Base-by-base conservation (phyloP, 257 asterid species). In the Nicotiana sylvestris region DNA sequence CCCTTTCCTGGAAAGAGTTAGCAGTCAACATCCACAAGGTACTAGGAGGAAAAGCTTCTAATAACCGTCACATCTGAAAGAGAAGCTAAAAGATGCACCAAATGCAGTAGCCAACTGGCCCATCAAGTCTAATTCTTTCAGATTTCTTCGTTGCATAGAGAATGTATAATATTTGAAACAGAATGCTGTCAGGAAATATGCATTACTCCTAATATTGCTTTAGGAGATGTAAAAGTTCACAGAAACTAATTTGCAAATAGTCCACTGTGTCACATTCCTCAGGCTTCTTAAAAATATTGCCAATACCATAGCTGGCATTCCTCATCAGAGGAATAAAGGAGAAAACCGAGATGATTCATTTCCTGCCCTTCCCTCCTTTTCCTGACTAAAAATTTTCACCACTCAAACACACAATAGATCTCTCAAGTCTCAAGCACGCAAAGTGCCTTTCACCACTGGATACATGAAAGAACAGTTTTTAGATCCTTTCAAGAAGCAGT, bases 1-100 rank as follows among this genome's bases (percentile, higher is more conserved):
- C 84, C 92, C 90, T 82, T 91, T 91, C 91, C 99, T 96, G 88
- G 37, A 89, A 82, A 83, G 77, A 84, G 16, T 76, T 64, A 33
- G 81, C 13, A 80, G 57, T 66, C 81, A 81, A 66, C 76, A 72
- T 68, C 77, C 79, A 32, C 33, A 82, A 76, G 56, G 79, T 46
- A 18, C 4, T 6, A 43, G 53, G 70, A 30, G n/a, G 74, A 17
- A 32, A 56, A 37, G 56, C 64, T 76, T 76, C 46, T 27, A 51
- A 76, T 15, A 13, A 25, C 37, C 27, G 16, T 49, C 11, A 18
- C 8, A 25, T 51, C 64, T 15, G 62, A 49, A 74, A 76, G 64
- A 49, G 64, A 51, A 76, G 43, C 64, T 76, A 49, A 74, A 49
- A 51, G 43, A 49, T 49, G 43, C 43, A 27, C 80, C 43, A 27